A percentile compares a stretch with the other conserved stretches of the same genome.
Evolutionary conservation across 2,329 filamentous ascomycete species (phyloP).

Genomic region (Colletotrichum siamense): DNA sequence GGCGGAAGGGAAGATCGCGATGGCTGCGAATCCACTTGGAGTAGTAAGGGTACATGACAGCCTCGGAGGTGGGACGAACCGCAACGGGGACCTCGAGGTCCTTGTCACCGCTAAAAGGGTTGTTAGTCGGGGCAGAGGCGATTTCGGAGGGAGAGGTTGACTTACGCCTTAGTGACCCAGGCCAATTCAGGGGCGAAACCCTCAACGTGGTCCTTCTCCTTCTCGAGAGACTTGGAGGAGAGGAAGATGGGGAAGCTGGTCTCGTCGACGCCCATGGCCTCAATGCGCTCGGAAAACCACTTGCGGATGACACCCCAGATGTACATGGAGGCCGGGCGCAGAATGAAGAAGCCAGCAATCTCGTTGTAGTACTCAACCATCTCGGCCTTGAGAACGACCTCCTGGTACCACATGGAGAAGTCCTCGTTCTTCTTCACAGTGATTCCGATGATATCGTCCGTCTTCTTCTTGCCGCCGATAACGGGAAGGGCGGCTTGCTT

Average conservation of each 20-base stretch:
- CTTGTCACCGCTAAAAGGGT: conserved; percentile 75
- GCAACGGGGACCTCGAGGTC: conserved; percentile 83
- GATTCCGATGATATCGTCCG: conserved; percentile 81
- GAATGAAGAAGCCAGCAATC: conserved; percentile 96
- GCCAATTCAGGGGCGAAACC: conserved; percentile 95
- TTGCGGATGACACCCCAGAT: conserved; percentile 71
- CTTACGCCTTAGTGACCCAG: conserved; percentile 84
- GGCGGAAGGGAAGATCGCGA: conserved; percentile 88
- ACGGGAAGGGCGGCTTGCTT: conserved; percentile 59
- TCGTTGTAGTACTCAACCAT: conserved; percentile 96
- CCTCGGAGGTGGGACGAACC: conserved; percentile 72
- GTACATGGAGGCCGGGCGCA: conserved; percentile 74
- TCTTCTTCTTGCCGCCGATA: conserved; percentile 63
- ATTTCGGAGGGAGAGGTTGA: conserved; percentile 20
- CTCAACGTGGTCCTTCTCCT: conserved; percentile 96
- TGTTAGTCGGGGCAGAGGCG: background rate
- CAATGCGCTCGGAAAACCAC: conserved; percentile 78
- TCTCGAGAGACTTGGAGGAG: conserved; percentile 83
- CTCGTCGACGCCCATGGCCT: conserved; percentile 91
- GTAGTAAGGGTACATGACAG: conserved; percentile 96
- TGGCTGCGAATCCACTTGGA: conserved; percentile 97
- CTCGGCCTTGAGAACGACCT: conserved; percentile 95
- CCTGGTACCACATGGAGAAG: conserved; percentile 96
- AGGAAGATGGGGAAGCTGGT: conserved; percentile 97
- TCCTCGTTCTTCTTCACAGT: conserved; percentile 85